Conservation (phyloP, 208 protist species). For the Entamoeba histolytica region DNA sequence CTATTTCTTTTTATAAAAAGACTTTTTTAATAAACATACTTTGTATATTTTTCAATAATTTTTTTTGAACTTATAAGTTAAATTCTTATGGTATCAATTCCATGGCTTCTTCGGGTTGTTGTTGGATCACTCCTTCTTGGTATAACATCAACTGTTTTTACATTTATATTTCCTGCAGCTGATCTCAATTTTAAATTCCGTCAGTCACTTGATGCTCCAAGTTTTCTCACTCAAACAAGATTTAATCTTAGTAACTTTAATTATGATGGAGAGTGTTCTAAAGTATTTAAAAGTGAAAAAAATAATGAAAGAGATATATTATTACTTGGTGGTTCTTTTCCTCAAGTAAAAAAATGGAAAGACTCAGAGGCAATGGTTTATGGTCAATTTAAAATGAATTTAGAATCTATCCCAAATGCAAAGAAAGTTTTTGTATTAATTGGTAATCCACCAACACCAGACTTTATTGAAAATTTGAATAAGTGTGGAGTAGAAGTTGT, state of each 20-base stretch:
- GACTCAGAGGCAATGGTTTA: background rate
- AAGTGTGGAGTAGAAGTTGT: background rate
- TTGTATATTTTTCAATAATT: no score
- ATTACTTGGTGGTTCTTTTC: background rate
- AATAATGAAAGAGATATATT: background rate
- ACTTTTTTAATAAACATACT: no score
- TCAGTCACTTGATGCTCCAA: no score
- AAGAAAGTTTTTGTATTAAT: background rate
- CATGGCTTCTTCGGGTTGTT: no score
- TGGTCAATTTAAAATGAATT: background rate
- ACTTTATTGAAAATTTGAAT: background rate
- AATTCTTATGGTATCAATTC: no score
- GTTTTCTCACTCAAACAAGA: no score
- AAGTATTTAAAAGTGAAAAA: background rate
- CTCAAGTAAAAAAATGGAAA: background rate
- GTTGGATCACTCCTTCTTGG: no score
- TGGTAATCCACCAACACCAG: background rate
- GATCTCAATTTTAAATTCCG: no score
- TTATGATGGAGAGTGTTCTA: background rate
- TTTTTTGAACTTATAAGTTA: no score
- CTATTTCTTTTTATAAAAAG: no score
- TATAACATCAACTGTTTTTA: no score
- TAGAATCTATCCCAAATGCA: background rate
- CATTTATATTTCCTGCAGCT: no score
- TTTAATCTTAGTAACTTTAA: background rate